These are phyloP conservation scores for Phylloporus arenicola DNA, from an alignment of 768 basidiomycete species.

Conservation along the genomic window DNA sequence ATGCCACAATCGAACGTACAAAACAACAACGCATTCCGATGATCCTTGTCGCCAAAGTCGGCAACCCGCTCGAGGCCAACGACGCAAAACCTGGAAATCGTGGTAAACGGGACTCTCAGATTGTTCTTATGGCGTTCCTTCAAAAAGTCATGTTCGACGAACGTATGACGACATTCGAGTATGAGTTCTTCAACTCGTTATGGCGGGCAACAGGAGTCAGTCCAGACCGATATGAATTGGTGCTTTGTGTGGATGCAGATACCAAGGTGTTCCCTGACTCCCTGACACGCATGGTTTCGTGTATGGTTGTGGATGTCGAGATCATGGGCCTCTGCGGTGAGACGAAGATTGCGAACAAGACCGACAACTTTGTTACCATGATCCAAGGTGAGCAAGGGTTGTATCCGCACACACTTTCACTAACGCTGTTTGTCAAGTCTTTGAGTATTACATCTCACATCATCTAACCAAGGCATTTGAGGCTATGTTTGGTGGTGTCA, in stretches of 20 bases:
- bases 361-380: constrained; percentile 98
- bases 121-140: constrained; percentile 94
- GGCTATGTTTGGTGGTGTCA: constrained; percentile 99
- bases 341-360: constrained; percentile 99
- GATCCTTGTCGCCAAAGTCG: constrained; percentile 91
- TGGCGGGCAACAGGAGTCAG: constrained; percentile 95
- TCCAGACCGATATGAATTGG: constrained; percentile 93
- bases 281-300: constrained; percentile 89
- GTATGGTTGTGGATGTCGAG: constrained; percentile 95
- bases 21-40: constrained; percentile 98
- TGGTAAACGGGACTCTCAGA: constrained; percentile 97
- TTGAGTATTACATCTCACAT: constrained; percentile 99
- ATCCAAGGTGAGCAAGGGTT: constrained; percentile 77
- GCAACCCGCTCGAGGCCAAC: constrained; percentile 83
- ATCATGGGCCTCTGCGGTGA: constrained; percentile 99
- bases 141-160: constrained; percentile 99
- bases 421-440: constrained; percentile 51
- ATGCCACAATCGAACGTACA: constrained; percentile 78
- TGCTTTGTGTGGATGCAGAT: constrained; percentile 95
- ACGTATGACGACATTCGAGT: constrained; percentile 99
- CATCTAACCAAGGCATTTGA: constrained; percentile 99
- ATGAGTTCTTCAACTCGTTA: constrained; percentile 98
- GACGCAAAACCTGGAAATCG: constrained; percentile 96
- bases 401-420: not conserved
- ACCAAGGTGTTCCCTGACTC: constrained; percentile 99